Conservation (phyloP, 2,329 filamentous ascomycete genomes). For the Laburnicola sp. region DNA sequence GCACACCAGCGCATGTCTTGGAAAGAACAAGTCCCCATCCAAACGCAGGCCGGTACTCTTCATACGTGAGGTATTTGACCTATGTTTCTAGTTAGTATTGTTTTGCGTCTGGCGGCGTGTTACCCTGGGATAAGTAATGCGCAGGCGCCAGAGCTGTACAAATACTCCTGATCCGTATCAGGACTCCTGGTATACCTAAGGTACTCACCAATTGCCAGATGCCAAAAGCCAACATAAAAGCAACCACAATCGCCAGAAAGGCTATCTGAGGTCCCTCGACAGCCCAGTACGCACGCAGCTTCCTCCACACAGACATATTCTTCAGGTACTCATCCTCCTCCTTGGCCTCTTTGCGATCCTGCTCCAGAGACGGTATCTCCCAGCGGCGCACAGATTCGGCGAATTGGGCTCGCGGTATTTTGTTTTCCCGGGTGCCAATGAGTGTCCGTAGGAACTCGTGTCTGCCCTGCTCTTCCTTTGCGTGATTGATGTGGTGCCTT, state of each 20-base stretch:
- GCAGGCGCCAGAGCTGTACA: too few species aligned
- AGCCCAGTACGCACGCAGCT: conserved; percentile 58
- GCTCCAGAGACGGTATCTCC: conserved; percentile 55
- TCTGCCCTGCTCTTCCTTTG: conserved; percentile 44
- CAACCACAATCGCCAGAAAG: conserved; percentile 55
- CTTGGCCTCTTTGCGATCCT: conserved; percentile 53
- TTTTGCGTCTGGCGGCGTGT: neutral
- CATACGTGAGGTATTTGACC: conserved; percentile 54
- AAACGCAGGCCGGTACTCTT: conserved; percentile 53
- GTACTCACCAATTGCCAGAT: conserved; percentile 54
- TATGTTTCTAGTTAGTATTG: neutral
- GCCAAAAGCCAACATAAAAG: conserved; percentile 56
- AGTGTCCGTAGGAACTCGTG: conserved; percentile 58
- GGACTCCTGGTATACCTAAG: neutral
- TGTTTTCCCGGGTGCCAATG: conserved; percentile 49
- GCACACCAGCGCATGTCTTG: conserved; percentile 58
- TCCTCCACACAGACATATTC: conserved; percentile 51
- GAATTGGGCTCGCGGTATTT: conserved; percentile 55
- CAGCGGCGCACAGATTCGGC: conserved; percentile 49
- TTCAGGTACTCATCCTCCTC: conserved; percentile 54
- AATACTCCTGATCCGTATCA: too few species aligned
- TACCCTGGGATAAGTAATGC: too few species aligned
- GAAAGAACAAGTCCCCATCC: conserved; percentile 61
- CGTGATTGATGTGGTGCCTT: conserved; percentile 51
- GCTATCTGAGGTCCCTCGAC: conserved; percentile 58